Percentiles rank a stretch among this genome's conserved stretches.
These are phyloP conservation scores for Anthracocystis setariae DNA, from an alignment of 1,284 basidiomycete species.

Conservation along the genomic window DNA sequence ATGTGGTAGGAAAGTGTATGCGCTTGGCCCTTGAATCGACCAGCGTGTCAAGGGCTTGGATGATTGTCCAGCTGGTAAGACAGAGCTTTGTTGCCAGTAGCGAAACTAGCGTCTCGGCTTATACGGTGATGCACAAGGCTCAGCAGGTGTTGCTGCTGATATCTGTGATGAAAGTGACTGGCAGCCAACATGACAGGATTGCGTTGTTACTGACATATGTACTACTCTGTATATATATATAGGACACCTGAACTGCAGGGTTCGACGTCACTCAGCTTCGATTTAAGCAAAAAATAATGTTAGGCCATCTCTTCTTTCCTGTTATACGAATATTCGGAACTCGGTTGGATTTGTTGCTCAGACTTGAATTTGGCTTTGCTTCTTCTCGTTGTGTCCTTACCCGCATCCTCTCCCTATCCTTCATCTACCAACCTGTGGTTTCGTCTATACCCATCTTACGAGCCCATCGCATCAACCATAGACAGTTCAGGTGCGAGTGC, in stretches of 20 bases:
- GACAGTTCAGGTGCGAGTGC: too few species aligned
- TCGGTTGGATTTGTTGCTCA: conserved; percentile 16
- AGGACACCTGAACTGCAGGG: not conserved
- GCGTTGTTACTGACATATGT: too few species aligned
- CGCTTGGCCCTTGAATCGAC: conserved; percentile 13
- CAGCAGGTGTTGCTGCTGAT: conserved; percentile 1
- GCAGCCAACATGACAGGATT: too few species aligned
- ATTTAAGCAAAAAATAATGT: conserved; percentile 12
- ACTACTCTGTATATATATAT: too few species aligned
- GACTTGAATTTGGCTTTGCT: conserved; percentile 10
- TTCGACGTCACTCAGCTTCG: conserved; percentile 29
- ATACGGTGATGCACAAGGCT: conserved; percentile 1
- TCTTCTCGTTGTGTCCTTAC: conserved; percentile 6
- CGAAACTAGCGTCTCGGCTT: not conserved
- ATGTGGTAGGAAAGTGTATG: conserved; percentile 5
- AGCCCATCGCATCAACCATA: too few species aligned
- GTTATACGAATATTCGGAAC: conserved; percentile 14
- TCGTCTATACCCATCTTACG: conserved; percentile 25
- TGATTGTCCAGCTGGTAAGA: not conserved
- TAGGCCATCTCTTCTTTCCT: conserved; percentile 5
- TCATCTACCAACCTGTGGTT: not conserved
- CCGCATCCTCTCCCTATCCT: not conserved
- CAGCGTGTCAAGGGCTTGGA: conserved; percentile 16
- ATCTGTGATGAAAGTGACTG: too few species aligned
- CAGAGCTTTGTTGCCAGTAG: not conserved